phyloP scores from a whole-genome alignment of 176 grass and related monocot genomes.

The Alloteropsis semialata region DNA sequence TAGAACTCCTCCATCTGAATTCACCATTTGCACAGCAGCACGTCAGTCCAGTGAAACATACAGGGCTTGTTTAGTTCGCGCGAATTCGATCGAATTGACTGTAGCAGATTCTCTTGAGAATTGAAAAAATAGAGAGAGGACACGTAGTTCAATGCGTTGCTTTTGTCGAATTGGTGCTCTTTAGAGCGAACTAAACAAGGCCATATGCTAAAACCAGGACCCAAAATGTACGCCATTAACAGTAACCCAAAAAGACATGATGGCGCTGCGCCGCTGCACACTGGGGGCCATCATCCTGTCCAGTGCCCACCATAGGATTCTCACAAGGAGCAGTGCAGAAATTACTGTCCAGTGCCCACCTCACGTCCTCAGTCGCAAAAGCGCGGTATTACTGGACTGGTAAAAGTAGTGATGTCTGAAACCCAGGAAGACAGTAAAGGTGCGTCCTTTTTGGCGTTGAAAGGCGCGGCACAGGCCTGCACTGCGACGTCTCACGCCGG shows the following conservation, averaged over 20 bases:
- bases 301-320: slow-evolving; percentile 21
- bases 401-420: slow-evolving; percentile 25
- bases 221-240: background rate
- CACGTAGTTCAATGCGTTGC: no score
- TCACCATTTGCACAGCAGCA: slow-evolving; percentile 58
- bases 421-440: slow-evolving; percentile 18
- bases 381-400: background rate
- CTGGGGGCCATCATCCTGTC: slow-evolving; percentile 31
- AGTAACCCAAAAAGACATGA: background rate
- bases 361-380: no score
- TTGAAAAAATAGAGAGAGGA: no score
- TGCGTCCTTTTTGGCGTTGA: slow-evolving; percentile 9
- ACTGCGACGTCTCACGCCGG: background rate
- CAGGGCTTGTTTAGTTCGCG: no score
- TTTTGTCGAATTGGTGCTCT: no score
- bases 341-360: no score
- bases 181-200: no score
- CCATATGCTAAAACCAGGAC: background rate
- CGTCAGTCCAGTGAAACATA: no score
- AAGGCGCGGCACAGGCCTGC: background rate
- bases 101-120: no score
- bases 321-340: background rate
- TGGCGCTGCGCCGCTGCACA: background rate
- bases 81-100: no score
- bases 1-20: slow-evolving; percentile 99